These are phyloP conservation scores for Sanghuangporus sanghuang DNA, from an alignment of 1,284 basidiomycete species.

Conservation along the genomic window DNA sequence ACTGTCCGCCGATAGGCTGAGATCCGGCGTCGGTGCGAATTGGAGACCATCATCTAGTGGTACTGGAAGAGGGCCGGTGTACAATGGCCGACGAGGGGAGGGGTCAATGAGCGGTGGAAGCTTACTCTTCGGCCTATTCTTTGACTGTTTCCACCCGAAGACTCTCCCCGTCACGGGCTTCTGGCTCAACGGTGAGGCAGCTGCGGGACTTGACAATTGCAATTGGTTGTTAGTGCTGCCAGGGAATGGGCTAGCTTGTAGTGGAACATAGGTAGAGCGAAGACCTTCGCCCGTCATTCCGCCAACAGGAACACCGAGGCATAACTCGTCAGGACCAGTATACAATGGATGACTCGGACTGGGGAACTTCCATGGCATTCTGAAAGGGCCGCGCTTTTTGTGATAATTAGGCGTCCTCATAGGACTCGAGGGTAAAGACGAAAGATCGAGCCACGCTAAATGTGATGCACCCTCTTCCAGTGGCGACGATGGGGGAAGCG, in stretches of 20 bases:
- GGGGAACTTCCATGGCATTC: conserved; percentile 16
- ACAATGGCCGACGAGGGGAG: conserved; percentile 7
- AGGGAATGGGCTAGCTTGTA: conserved; percentile 15
- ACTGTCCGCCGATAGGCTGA: conserved; percentile 1
- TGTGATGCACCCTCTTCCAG: conserved; percentile 1
- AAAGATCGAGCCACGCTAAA: not conserved
- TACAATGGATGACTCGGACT: conserved; percentile 17
- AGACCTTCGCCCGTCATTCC: conserved; percentile 18
- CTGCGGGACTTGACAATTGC: conserved; percentile 15
- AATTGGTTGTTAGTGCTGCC: not conserved
- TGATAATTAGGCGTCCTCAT: not conserved
- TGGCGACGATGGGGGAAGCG: conserved; percentile 12
- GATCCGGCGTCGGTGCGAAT: not conserved
- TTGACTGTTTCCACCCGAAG: conserved; percentile 13
- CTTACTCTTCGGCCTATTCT: conserved; percentile 1
- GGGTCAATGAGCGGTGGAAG: conserved; percentile 11
- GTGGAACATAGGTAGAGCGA: conserved; percentile 7
- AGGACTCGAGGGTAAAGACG: not conserved
- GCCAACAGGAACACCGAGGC: conserved; percentile 11
- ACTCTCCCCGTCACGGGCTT: conserved; percentile 15
- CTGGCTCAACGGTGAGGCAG: conserved; percentile 13
- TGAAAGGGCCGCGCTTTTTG: not conserved
- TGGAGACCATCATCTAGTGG: not conserved
- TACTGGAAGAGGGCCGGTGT: conserved; percentile 12
- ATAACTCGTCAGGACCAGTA: conserved; percentile 14